Conservation (phyloP, 768 basidiomycete genomes). For the Strobilomyces confusus region DNA sequence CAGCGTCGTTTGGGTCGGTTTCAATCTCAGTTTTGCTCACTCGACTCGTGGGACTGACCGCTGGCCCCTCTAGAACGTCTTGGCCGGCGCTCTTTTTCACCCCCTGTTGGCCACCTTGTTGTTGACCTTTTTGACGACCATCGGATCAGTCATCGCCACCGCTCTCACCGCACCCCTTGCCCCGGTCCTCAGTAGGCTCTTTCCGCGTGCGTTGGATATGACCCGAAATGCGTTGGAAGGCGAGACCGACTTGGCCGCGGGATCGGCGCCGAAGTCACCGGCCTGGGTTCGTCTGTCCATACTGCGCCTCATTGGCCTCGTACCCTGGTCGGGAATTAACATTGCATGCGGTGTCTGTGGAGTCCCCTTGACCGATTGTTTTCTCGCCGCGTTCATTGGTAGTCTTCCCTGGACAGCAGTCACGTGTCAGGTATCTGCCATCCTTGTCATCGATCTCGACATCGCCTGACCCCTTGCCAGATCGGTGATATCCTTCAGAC, state of each 20-base stretch:
- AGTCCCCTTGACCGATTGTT: slow-evolving; percentile 69
- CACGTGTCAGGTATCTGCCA: slow-evolving; percentile 68
- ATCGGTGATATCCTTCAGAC: slow-evolving; percentile 87
- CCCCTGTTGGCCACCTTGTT: slow-evolving; percentile 78
- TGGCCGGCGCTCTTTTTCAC: slow-evolving; percentile 83
- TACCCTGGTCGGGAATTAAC: slow-evolving; percentile 97
- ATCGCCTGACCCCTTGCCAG: slow-evolving; percentile 35
- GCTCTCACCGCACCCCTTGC: slow-evolving; percentile 79
- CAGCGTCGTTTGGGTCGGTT: slow-evolving; percentile 81
- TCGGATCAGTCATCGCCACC: slow-evolving; percentile 82
- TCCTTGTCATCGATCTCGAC: slow-evolving; percentile 12
- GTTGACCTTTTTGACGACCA: slow-evolving; percentile 78
- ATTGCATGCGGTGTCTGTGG: slow-evolving; percentile 92
- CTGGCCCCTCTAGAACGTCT: slow-evolving; percentile 68
- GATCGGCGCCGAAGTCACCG: slow-evolving; percentile 34
- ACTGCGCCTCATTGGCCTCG: slow-evolving; percentile 85
- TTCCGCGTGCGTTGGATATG: slow-evolving; percentile 81
- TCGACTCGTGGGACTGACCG: slow-evolving; percentile 16
- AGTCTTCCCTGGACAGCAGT: slow-evolving; percentile 88
- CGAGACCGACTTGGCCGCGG: slow-evolving; percentile 44
- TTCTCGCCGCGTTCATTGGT: slow-evolving; percentile 80
- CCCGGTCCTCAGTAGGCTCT: slow-evolving; percentile 73
- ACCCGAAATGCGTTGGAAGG: slow-evolving; percentile 80
- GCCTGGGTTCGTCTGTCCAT: slow-evolving; percentile 86
- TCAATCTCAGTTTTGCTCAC: not conserved